Evolutionary conservation across 1,284 basidiomycete genomes (phyloP), one percentile per base, ranked within the genome.

Genomic region (Malassezia vespertilionis): DNA sequence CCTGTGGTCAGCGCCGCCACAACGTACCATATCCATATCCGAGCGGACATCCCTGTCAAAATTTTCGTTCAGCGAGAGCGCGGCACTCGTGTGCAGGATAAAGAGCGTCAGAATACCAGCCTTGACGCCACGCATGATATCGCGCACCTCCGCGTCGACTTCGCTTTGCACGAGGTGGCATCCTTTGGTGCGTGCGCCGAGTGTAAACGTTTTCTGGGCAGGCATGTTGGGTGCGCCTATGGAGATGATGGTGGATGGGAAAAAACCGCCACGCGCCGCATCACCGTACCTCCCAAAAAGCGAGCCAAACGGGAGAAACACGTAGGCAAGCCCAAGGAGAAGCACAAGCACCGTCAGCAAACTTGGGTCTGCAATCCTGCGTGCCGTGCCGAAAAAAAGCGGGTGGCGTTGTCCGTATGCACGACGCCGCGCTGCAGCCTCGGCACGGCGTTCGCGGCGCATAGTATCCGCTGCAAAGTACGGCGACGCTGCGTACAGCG

Each of bases 61-160:
- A 65, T 88, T 87, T 72, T 87, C 84, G 72, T 90, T 88, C 54
- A 91, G 75, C 0, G 84, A 88, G 60, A 93, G 73, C 1, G 83
- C 87, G 21, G 86, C 86, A 36, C 84, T 86, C 2, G 88, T 93
- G 71, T 93, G 88, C 71, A 90, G 80, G 62, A 86, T 88, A 63
- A 72, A 73, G 26, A 75, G 61, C 33, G 71, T 73, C 41, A 75
- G 68, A 17, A 73, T 66, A 12, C 64, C 62, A 5, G 51, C 21
- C 54, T 78, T 75, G 38, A 95, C 71, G 0, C 87, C 88, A 35
- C 82, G 77, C 49, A 77, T 73, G 55, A 90, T 82, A 40, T 87
- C 79, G 5, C 71, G 62, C 33, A 82, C 17, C 24, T 51, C 48
- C 14, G 37, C 23, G 37, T 51, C 60, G 12, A 95, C 76, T 61